Evolutionary conservation across 2,329 filamentous ascomycete genomes (phyloP), one percentile per base, ranked within the genome.

Genomic region (Cladophialophora chaetospira): DNA sequence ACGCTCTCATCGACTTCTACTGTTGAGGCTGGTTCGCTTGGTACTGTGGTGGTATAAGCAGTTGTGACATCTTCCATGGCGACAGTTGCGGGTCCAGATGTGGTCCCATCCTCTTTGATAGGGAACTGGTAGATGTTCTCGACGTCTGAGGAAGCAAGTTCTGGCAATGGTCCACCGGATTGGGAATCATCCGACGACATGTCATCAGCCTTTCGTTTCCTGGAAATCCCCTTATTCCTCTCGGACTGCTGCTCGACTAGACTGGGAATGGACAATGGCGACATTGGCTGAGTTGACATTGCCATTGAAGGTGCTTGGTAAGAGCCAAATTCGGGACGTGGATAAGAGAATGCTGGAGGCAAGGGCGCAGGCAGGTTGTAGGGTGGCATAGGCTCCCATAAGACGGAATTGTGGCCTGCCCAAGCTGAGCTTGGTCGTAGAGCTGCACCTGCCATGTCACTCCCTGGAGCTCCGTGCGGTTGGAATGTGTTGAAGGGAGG

Each of bases 1-100:
- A 57, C 49, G 5, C 62, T 59, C 31, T 61, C 66, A 54, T 71
- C 67, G 26, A 68, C 67, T 62, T 72, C 67, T 31, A 65, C 60
- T 10, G 62, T 53, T 21, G 50, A 51, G 19, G 51, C 29, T 11
- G 63, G 60, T 4, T 58, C 29, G 29, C 40, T 55, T 33, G 21
- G 35, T 28, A 11, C 21, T 9, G 10, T 38, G 25, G 9, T 9
- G 29, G 29, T 33, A 33, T 8, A 13, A 8, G 26, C 44, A 28
- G 13, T 43, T 25, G 48, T 19, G 8, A 25, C 9, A 5, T 21
- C 31, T 11, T 29, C 19, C 6, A 23, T 45, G n/a, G 25, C 29
- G 6, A 33, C 8, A 33, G 29, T 33, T n/a, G n/a, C n/a, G n/a
- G n/a, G n/a, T n/a, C n/a, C n/a, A n/a, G n/a, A n/a, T n/a, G n/a